phyloP scores from a whole-genome alignment of 345 rosid genomes.

The Salix viminalis region DNA sequence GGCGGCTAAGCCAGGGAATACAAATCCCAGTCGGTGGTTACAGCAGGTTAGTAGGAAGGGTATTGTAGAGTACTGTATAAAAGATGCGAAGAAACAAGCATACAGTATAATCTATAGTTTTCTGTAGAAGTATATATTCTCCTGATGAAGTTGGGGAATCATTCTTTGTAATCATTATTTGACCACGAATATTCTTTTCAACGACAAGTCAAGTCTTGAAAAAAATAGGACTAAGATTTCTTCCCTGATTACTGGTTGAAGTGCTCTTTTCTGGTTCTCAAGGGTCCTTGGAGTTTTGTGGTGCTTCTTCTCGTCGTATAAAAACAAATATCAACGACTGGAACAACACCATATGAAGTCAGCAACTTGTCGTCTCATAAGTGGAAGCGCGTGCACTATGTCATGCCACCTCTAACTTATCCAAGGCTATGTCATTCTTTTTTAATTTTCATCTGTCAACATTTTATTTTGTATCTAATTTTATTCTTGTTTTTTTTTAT shows the following conservation, averaged over 20 bases:
- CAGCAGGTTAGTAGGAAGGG: constrained; percentile 10
- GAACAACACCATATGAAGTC: neutral
- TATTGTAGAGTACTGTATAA: constrained; percentile 8
- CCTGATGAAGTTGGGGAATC: constrained; percentile 25
- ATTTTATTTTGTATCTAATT: too few relatives aligned
- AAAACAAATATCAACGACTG: neutral
- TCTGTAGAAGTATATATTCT: constrained; percentile 8
- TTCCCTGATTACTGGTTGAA: neutral
- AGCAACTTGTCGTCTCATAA: neutral
- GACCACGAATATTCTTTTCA: neutral
- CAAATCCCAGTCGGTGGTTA: constrained; percentile 2
- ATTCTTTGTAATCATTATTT: constrained; percentile 19
- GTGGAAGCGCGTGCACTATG: neutral
- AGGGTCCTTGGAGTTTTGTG: neutral
- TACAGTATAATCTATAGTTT: neutral
- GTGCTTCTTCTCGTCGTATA: neutral
- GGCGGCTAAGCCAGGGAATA: constrained; percentile 18
- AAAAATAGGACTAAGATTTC: neutral
- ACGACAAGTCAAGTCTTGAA: constrained; percentile 1
- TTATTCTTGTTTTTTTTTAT: too few relatives aligned
- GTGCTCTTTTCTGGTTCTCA: neutral
- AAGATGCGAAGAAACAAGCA: constrained; percentile 13
- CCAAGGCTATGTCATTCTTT: too few relatives aligned
- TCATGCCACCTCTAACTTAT: neutral
- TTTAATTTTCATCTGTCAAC: too few relatives aligned